Evolutionary conservation across 2,329 filamentous ascomycete species (phyloP).

Genomic region (Penicillium oxalicum): DNA sequence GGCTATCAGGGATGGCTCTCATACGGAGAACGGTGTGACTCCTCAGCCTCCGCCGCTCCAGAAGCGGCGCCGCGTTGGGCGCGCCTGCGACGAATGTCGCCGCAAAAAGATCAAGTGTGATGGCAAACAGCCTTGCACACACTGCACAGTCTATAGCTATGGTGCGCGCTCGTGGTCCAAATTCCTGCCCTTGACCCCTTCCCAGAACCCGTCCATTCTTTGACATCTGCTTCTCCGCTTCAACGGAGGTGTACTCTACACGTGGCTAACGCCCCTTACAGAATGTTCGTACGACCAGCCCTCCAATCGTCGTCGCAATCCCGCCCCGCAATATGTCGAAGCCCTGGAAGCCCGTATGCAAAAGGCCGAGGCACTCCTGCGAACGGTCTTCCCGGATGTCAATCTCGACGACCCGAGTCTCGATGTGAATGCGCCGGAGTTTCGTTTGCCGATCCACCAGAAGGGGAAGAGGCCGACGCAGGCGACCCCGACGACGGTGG

Average conservation of each 20-base stretch:
- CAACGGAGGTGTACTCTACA: background rate
- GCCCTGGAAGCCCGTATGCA: slow-evolving; percentile 76
- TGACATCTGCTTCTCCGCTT: background rate
- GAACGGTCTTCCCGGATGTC: slow-evolving; percentile 73
- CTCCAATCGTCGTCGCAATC: slow-evolving; percentile 83
- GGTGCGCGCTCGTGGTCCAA: slow-evolving; percentile 51
- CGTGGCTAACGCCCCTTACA: slow-evolving; percentile 34
- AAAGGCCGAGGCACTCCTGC: slow-evolving; percentile 73
- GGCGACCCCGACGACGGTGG: slow-evolving; percentile 2
- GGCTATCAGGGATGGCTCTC: slow-evolving; percentile 17
- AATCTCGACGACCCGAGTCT: slow-evolving; percentile 80
- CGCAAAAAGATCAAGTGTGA: slow-evolving; percentile 86
- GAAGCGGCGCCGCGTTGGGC: slow-evolving; percentile 70
- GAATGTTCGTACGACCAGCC: slow-evolving; percentile 95
- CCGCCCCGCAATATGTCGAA: slow-evolving; percentile 87
- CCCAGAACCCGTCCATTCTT: background rate
- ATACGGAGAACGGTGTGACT: slow-evolving; percentile 22
- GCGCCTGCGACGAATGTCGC: slow-evolving; percentile 76
- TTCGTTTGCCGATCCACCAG: slow-evolving; percentile 47
- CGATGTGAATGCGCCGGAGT: slow-evolving; percentile 68
- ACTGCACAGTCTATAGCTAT: slow-evolving; percentile 98
- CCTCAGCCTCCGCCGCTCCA: slow-evolving; percentile 53
- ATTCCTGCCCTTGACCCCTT: background rate
- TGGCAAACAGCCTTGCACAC: slow-evolving; percentile 82
- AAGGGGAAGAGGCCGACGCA: slow-evolving; percentile 21